phyloP scores from a whole-genome alignment of 805 yeast genomes.

The Wickerhamiella qilinensis region DNA sequence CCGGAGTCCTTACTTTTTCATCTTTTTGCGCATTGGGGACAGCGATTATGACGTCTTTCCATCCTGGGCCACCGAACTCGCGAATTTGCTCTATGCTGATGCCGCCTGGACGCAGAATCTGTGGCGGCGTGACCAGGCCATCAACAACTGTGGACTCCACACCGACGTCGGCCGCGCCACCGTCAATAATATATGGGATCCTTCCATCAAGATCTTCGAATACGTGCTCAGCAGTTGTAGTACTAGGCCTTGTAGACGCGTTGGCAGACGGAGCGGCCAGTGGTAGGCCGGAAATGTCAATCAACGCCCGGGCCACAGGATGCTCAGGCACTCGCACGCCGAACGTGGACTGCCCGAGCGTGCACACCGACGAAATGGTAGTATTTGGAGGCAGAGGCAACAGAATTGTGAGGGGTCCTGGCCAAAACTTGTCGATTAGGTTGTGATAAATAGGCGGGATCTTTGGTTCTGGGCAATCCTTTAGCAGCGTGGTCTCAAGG shows the following conservation, averaged over 20 bases:
- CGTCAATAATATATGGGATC: conserved; percentile 77
- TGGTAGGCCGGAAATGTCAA: conserved; percentile 71
- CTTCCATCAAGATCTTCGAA: conserved; percentile 59
- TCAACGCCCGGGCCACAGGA: conserved; percentile 80
- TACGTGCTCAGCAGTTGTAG: conserved; percentile 80
- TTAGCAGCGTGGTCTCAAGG: conserved; percentile 42
- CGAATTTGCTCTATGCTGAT: conserved; percentile 63
- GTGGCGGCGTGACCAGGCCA: conserved; percentile 73
- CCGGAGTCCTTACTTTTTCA: conserved; percentile 76
- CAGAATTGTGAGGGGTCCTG: conserved; percentile 85
- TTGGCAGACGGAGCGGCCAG: conserved; percentile 97
- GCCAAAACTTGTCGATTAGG: conserved; percentile 68
- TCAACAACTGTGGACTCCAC: conserved; percentile 90
- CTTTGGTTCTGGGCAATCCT: conserved; percentile 18
- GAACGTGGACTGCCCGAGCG: conserved; percentile 77
- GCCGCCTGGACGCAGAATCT: conserved; percentile 89
- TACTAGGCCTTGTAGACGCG: conserved; percentile 89
- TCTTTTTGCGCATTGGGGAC: conserved; percentile 34
- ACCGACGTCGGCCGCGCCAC: conserved; percentile 79
- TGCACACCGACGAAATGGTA: conserved; percentile 51
- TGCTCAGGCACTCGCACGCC: conserved; percentile 84
- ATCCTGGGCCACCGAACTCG: conserved; percentile 44
- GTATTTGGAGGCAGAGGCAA: conserved; percentile 35
- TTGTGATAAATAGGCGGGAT: conserved; percentile 57
- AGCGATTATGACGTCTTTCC: conserved; percentile 51